Percentiles rank a stretch among this genome's conserved stretches.
Conservation (phyloP, 495 filamentous ascomycete species). For the Articulospora tetracladia region DNA sequence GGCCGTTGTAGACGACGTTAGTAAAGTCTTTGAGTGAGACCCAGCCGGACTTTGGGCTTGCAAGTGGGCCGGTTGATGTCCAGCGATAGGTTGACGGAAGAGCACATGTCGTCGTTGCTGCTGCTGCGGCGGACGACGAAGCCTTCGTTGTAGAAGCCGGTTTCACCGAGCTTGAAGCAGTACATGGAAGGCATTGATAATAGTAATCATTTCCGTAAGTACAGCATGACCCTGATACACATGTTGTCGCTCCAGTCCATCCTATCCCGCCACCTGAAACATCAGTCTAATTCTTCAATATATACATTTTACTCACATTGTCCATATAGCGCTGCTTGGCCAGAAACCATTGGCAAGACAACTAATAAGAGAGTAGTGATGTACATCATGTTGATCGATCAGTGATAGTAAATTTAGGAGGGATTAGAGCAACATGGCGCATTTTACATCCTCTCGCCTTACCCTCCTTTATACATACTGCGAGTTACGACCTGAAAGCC, state of each 20-base stretch:
- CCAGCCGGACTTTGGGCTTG: conserved; percentile 47
- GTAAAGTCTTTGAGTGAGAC: conserved; percentile 57
- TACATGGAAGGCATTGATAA: conserved; percentile 24
- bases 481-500: no score
- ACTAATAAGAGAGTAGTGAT: neutral
- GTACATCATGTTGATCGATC: neutral
- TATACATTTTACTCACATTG: neutral
- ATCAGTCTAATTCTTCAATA: neutral
- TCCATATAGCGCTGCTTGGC: neutral
- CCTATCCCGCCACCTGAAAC: conserved; percentile 5
- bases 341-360: neutral
- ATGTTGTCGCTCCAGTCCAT: conserved; percentile 22
- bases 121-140: conserved; percentile 14
- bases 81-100: conserved; percentile 55
- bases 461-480: no score
- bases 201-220: conserved; percentile 27
- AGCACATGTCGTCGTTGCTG: conserved; percentile 29
- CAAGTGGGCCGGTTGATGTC: conserved; percentile 46
- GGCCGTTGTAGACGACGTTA: conserved; percentile 43
- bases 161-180: neutral
- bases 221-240: conserved; percentile 20
- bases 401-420: neutral
- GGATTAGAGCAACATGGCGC: neutral
- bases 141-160: neutral
- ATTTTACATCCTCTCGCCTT: neutral